Conservation (phyloP, 352 stramenopile species). For the Phytophthora lateralis region DNA sequence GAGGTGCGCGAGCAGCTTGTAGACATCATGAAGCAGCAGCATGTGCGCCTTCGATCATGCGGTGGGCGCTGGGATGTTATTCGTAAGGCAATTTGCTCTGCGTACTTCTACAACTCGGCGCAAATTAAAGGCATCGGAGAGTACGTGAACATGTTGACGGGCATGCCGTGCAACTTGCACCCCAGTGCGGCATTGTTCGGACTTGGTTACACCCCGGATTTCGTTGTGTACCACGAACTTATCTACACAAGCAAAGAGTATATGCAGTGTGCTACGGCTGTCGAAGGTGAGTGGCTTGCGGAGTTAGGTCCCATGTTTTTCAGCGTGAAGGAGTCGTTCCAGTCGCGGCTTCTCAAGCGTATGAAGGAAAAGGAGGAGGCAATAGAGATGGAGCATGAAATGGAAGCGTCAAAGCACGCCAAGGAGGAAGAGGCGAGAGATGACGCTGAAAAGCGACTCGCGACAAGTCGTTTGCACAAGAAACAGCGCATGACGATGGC, state of each 20-base stretch:
- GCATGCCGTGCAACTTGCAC: constrained; percentile 97
- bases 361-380: constrained; percentile 84
- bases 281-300: constrained; percentile 99
- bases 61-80: constrained; percentile 96
- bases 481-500: constrained; percentile 70
- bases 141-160: constrained; percentile 99
- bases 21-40: constrained; percentile 99
- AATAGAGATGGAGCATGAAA: constrained; percentile 86
- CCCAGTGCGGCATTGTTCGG: constrained; percentile 97
- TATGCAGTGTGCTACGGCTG: constrained; percentile 98
- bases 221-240: constrained; percentile 99
- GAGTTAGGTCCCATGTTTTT: constrained; percentile 99
- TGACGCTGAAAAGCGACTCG: constrained; percentile 17
- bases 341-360: constrained; percentile 91
- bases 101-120: constrained; percentile 99
- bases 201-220: constrained; percentile 98
- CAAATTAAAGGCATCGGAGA: constrained; percentile 99
- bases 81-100: constrained; percentile 98
- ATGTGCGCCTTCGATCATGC: constrained; percentile 89
- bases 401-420: constrained; percentile 43
- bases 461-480: constrained; percentile 43
- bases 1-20: constrained; percentile 96
- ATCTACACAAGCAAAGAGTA: constrained; percentile 99
- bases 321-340: constrained; percentile 97
- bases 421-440: constrained; percentile 31